Evolutionary conservation across 345 rosid genomes (phyloP).

Genomic region (Rubroshorea leprosula): DNA sequence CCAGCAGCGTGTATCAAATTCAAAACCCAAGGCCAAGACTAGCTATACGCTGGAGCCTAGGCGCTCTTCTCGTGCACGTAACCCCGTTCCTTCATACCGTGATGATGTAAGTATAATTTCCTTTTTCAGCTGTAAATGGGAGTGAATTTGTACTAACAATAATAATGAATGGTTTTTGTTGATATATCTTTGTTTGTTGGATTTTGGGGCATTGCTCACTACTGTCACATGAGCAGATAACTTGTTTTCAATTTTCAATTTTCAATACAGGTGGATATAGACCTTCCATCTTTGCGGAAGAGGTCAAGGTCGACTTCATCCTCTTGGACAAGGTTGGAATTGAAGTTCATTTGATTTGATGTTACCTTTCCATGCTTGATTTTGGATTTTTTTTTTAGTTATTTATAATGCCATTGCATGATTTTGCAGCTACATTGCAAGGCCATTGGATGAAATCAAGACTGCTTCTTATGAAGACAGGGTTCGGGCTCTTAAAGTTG

Average conservation of each 20-base stretch:
- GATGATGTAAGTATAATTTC: slow-evolving; percentile 33
- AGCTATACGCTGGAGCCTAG: slow-evolving; percentile 30
- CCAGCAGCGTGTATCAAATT: slow-evolving; percentile 25
- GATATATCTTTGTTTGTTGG: background rate
- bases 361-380: background rate
- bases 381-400: background rate
- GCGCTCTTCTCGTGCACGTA: slow-evolving; percentile 49
- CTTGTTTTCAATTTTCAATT: background rate
- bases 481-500: slow-evolving; percentile 27
- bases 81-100: slow-evolving; percentile 26
- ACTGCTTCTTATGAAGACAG: slow-evolving; percentile 43
- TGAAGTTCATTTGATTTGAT: background rate
- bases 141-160: background rate
- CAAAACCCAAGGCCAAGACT: slow-evolving; percentile 19
- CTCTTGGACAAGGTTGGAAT: slow-evolving; percentile 30
- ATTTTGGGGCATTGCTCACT: background rate
- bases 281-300: slow-evolving; percentile 17
- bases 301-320: slow-evolving; percentile 27
- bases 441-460: slow-evolving; percentile 45
- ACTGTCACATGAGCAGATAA: background rate
- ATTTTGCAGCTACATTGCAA: slow-evolving; percentile 35
- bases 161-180: background rate
- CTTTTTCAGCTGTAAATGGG: background rate
- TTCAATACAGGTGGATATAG: slow-evolving; percentile 23
- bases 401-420: background rate